Evolutionary conservation across 2,329 filamentous ascomycete species (phyloP).

Genomic region (Trichoderma polysporum): DNA sequence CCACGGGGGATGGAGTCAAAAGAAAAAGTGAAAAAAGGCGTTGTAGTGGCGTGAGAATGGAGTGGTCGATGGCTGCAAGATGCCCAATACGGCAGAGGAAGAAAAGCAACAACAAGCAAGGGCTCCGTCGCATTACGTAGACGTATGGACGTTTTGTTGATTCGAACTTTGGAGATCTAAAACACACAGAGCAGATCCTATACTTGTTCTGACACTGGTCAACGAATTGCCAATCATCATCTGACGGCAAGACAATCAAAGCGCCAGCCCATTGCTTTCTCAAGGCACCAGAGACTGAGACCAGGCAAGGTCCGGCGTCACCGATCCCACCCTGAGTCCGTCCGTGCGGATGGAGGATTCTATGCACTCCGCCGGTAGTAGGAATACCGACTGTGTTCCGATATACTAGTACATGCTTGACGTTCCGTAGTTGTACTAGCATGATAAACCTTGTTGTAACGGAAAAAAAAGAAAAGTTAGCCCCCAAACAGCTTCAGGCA

Average conservation of each 20-base stretch:
- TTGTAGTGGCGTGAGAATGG: background rate
- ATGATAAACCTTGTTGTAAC: background rate
- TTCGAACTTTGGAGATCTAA: slow-evolving; percentile 1
- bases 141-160: background rate
- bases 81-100: background rate
- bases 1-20: too few species aligned
- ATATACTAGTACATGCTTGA: background rate
- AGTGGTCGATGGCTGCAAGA: background rate
- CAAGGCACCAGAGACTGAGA: background rate
- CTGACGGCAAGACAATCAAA: background rate
- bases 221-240: background rate
- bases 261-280: background rate
- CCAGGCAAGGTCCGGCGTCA: slow-evolving; percentile 12
- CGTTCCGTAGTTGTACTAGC: background rate
- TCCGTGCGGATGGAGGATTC: slow-evolving; percentile 15
- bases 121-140: background rate
- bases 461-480: background rate
- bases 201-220: background rate
- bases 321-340: slow-evolving; percentile 12
- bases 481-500: background rate
- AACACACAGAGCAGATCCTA: slow-evolving; percentile 7
- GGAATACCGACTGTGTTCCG: slow-evolving; percentile 9
- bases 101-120: background rate
- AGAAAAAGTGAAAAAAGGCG: background rate
- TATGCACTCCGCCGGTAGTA: slow-evolving; percentile 17